Conservation (phyloP, 441 rosid genomes). For the Pelargonium citronellum region DNA sequence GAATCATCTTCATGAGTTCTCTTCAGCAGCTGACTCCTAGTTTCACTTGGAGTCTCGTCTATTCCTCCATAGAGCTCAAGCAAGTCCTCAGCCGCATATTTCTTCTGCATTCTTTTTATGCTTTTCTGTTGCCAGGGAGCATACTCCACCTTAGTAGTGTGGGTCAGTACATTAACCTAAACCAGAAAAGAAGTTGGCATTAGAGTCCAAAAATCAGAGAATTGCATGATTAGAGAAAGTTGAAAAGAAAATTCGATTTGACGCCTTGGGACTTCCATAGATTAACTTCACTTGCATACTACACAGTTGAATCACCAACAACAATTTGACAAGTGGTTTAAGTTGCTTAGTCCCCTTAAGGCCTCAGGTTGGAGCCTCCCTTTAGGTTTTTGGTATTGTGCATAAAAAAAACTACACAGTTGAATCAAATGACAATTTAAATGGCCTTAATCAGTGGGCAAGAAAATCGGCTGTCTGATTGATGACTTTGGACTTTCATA, state of each 20-base stretch:
- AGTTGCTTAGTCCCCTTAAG: too few species aligned
- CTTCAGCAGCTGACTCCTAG: conserved; percentile 22
- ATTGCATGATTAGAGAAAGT: background rate
- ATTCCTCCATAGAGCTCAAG: conserved; percentile 15
- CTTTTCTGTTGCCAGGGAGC: conserved; percentile 35
- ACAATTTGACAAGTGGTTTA: too few species aligned
- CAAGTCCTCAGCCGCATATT: conserved; percentile 24
- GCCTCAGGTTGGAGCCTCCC: too few species aligned
- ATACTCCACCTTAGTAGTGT: conserved; percentile 49
- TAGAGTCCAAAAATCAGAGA: background rate
- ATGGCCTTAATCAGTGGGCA: background rate
- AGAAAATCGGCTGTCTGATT: background rate
- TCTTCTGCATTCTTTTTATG: conserved; percentile 21
- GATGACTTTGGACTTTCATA: conserved; percentile 2
- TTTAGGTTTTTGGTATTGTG: too few species aligned
- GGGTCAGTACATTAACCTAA: conserved; percentile 84
- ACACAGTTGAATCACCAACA: background rate
- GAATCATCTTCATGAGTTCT: background rate
- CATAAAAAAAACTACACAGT: too few species aligned
- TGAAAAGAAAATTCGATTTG: background rate
- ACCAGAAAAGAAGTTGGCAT: conserved; percentile 9
- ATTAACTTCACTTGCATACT: background rate
- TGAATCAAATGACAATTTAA: conserved; percentile 1
- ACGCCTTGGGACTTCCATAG: background rate
- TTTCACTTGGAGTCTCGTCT: conserved; percentile 14